Conservation (phyloP, 2,329 filamentous ascomycete species). For the Didymella segeticola region DNA sequence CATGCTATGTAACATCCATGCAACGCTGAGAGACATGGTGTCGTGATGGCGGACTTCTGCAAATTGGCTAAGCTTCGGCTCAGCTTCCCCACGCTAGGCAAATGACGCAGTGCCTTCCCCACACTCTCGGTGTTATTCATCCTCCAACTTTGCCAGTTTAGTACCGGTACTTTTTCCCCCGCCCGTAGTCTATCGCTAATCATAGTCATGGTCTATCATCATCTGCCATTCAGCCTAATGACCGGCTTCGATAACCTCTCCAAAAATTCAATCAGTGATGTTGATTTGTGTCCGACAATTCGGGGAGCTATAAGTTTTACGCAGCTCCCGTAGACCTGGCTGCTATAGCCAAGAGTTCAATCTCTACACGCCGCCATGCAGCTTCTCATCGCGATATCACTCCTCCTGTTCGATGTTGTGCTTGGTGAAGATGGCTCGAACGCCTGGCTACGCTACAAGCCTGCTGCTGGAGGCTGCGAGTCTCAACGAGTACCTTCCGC, state of each 20-base stretch:
- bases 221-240: neutral
- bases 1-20: too few relatives aligned
- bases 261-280: neutral
- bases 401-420: neutral
- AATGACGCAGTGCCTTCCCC: neutral
- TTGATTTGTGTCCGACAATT: neutral
- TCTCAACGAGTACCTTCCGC: constrained; percentile 55
- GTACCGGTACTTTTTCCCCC: neutral
- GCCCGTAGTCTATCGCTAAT: neutral
- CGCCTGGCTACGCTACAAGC: constrained; percentile 71
- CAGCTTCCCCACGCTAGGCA: neutral
- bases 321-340: neutral
- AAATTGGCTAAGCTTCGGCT: neutral
- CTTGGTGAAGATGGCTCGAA: constrained; percentile 66
- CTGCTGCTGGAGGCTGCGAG: constrained; percentile 51
- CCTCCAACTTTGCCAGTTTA: neutral
- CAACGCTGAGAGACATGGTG: too few relatives aligned
- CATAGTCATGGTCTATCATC: neutral
- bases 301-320: neutral
- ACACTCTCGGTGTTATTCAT: neutral
- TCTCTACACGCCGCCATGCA: constrained; percentile 10
- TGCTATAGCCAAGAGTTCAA: neutral
- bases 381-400: constrained; percentile 5
- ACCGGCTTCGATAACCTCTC: neutral
- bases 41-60: too few relatives aligned